Percentiles rank a stretch among this genome's conserved stretches.
These are phyloP conservation scores for Groenewaldozyma auringiensis DNA, from an alignment of 1,139 yeast species.

Conservation along the genomic window DNA sequence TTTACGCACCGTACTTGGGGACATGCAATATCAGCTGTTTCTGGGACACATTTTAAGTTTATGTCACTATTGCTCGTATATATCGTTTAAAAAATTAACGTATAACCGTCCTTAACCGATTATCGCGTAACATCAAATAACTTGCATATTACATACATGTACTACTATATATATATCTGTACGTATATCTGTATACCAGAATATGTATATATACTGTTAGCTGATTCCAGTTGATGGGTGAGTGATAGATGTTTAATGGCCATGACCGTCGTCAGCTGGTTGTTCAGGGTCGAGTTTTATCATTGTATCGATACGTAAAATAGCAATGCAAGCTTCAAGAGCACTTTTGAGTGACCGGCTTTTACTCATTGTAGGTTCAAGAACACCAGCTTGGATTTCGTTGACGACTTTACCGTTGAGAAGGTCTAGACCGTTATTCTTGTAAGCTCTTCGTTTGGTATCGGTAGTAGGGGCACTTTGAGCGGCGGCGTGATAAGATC, in stretches of 20 bases:
- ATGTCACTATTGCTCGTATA: not conserved
- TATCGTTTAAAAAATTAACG: too few species aligned
- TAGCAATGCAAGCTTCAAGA: constrained; percentile 96
- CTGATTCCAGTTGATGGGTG: too few species aligned
- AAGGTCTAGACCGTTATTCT: constrained; percentile 86
- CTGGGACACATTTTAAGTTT: not conserved
- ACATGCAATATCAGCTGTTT: not conserved
- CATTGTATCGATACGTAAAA: constrained; percentile 96
- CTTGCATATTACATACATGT: too few species aligned
- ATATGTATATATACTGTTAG: too few species aligned
- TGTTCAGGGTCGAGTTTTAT: constrained; percentile 96
- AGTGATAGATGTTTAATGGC: constrained; percentile 15
- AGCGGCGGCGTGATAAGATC: constrained; percentile 95
- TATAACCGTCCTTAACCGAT: not conserved
- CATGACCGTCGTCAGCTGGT: constrained; percentile 62
- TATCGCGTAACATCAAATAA: too few species aligned
- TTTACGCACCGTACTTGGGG: too few species aligned
- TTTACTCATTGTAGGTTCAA: constrained; percentile 93
- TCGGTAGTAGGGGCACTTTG: constrained; percentile 82
- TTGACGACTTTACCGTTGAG: constrained; percentile 88
- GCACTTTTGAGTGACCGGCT: constrained; percentile 90
- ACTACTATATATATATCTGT: too few species aligned
- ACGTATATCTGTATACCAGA: too few species aligned
- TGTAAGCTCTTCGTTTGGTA: constrained; percentile 72
- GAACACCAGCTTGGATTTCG: constrained; percentile 74